Evolutionary conservation across 257 asterid genomes (phyloP), one percentile per base, ranked within the genome.

Genomic region (Fraxinus quadrangulata): DNA sequence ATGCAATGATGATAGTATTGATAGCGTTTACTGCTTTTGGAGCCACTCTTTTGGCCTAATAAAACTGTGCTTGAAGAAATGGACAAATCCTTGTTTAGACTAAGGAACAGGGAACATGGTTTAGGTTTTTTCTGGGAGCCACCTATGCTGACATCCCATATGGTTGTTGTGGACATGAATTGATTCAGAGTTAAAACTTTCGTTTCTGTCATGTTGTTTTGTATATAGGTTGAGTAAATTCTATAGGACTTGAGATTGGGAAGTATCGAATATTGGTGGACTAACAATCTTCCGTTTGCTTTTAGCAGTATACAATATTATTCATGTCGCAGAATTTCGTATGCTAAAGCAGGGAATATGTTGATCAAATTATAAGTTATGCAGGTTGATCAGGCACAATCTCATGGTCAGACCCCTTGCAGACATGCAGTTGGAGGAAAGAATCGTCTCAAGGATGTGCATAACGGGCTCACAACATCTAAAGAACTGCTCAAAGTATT

Each of bases 81-180:
- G 84, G 87, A 86, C 85, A 81, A 78, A 84, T 79, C 76, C 76
- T 59, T 31, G 61, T 78, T 74, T 80, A n/a, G 33, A 65, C 39
- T 24, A 51, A 59, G 80, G 39, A 81, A 33, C 80, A 76, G 39
- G 79, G 83, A 79, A 84, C 86, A 81, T 84, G 86, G 82, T 69
- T 74, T 87, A 81, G 81, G 83, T 82, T 79, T 78, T 68, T 71
- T 73, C 69, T 79, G 90, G 92, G 84, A 78, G 77, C 93, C 90
- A 88, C 87, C 77, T 59, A 71, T 70, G 72, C 82, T 83, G 85
- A 74, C 90, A 85, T 86, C 87, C 86, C 89, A 76, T 84, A 68
- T 77, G 76, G 65, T 77, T 84, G 87, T 84, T 88, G 83, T 82
- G 47, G 59, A 13, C 80, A 75, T 56, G 33, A 67, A 73, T 72